phyloP scores from a whole-genome alignment of 129 eudicot genomes.

The Artemisia annua region DNA sequence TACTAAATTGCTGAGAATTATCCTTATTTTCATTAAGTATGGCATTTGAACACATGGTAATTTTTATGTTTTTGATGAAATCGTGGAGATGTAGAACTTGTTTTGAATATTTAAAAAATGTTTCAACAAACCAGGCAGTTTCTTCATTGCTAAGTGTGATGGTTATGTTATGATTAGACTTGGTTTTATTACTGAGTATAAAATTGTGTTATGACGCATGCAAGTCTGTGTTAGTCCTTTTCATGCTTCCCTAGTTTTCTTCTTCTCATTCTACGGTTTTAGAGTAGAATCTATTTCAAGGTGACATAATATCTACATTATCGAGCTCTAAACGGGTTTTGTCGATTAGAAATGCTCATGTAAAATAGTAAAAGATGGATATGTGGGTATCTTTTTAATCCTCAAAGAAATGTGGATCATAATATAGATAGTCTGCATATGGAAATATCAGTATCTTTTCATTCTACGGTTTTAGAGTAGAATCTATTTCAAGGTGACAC shows the following conservation, averaged over 20 bases:
- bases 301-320: neutral
- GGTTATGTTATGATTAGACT: too few species aligned
- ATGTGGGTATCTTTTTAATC: neutral
- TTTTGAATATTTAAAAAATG: neutral
- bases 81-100: neutral
- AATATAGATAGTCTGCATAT: neutral
- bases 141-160: too few species aligned
- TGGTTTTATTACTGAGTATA: too few species aligned
- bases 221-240: too few species aligned
- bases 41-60: constrained; percentile 20
- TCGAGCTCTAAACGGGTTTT: too few species aligned
- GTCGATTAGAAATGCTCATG: too few species aligned
- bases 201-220: too few species aligned
- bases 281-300: neutral
- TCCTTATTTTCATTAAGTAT: neutral
- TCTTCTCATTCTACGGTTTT: neutral
- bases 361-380: neutral
- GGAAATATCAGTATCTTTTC: neutral
- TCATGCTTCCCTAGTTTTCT: too few species aligned
- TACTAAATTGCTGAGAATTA: constrained; percentile 23
- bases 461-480: neutral
- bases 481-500: neutral
- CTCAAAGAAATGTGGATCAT: neutral
- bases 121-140: neutral
- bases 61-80: constrained; percentile 8